Conservation (phyloP, 768 basidiomycete species). For the Porpolomopsis calyptriformis region DNA sequence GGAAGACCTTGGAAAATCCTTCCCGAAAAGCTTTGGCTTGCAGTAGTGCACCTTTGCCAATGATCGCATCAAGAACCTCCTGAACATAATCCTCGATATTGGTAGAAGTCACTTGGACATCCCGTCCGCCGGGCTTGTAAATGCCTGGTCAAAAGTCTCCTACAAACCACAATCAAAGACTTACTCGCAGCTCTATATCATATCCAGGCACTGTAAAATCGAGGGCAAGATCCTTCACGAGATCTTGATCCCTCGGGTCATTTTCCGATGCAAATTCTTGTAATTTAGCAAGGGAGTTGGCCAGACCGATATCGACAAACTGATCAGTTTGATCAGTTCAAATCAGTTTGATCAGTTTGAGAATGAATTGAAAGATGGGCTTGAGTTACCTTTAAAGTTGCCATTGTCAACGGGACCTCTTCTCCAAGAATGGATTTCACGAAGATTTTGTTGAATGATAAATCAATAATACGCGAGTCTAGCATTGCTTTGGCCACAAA, state of each 20-base stretch:
- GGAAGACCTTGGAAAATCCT: conserved; percentile 95
- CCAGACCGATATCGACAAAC: conserved; percentile 79
- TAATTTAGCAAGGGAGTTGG: conserved; percentile 74
- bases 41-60: conserved; percentile 64
- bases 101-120: conserved; percentile 70
- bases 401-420: conserved; percentile 71
- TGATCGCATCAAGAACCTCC: conserved; percentile 79
- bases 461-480: conserved; percentile 94
- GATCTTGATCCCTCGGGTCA: conserved; percentile 44
- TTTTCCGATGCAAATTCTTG: conserved; percentile 51
- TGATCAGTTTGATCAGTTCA: conserved; percentile 18
- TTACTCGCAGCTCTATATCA: conserved; percentile 79
- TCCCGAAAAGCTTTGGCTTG: conserved; percentile 90
- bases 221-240: conserved; percentile 75
- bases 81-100: conserved; percentile 86
- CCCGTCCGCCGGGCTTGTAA: conserved; percentile 62
- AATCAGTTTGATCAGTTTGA: background rate
- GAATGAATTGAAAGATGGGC: background rate
- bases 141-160: background rate
- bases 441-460: conserved; percentile 93
- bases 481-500: conserved; percentile 96
- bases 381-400: conserved; percentile 61
- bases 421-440: conserved; percentile 83
- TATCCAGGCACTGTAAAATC: conserved; percentile 98
- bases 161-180: conserved; percentile 13